Percentiles rank a stretch among this genome's conserved stretches.
Conservation (phyloP, 495 filamentous ascomycete species). For the Neurospora pannonica region DNA sequence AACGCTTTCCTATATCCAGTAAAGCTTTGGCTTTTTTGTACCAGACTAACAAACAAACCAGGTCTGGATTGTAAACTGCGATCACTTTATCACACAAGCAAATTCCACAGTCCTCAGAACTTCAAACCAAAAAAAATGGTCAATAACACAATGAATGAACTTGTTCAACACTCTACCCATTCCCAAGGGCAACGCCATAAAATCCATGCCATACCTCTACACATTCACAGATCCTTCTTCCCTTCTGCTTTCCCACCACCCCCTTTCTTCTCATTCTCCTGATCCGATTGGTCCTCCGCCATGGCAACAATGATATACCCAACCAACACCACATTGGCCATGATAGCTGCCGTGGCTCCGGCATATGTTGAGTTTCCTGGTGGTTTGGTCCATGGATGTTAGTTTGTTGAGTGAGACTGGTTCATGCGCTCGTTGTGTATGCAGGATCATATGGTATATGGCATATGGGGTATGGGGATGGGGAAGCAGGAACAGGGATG, state of each 20-base stretch:
- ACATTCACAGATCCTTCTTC: conserved; percentile 50
- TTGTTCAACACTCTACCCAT: background rate
- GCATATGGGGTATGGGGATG: background rate
- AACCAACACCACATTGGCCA: conserved; percentile 85
- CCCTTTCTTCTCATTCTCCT: conserved; percentile 34
- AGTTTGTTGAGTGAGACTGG: background rate
- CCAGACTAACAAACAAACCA: too few relatives aligned
- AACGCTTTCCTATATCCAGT: too few relatives aligned
- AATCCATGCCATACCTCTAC: background rate
- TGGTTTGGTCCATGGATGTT: background rate
- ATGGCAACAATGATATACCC: conserved; percentile 88
- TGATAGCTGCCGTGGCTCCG: conserved; percentile 73
- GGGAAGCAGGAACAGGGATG: background rate
- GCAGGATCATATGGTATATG: background rate
- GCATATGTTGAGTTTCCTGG: conserved; percentile 81
- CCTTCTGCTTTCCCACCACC: conserved; percentile 29
- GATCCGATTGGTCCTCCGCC: conserved; percentile 72
- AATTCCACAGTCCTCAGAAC: too few relatives aligned
- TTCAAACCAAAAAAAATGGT: too few relatives aligned
- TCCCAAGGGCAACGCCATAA: background rate
- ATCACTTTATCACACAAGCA: too few relatives aligned
- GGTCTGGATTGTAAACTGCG: too few relatives aligned
- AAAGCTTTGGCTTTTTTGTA: too few relatives aligned
- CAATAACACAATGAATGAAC: too few relatives aligned
- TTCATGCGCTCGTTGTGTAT: background rate